Percentiles rank a stretch among this genome's conserved stretches.
Evolutionary conservation across 495 filamentous ascomycete genomes (phyloP).

Genomic region (Hyaloscypha bicolor): DNA sequence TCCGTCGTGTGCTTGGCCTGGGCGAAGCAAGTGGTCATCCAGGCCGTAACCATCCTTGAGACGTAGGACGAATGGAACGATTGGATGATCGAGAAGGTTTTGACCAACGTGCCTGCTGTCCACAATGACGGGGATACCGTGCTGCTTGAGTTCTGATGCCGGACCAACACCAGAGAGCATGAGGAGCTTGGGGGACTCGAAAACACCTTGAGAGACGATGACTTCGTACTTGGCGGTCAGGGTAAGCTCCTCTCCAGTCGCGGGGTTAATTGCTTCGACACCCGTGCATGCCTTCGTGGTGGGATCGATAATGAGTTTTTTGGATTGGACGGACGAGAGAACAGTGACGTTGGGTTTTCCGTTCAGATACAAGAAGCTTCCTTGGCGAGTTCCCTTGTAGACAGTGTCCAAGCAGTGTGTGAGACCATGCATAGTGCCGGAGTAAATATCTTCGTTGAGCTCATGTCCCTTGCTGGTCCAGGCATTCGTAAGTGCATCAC

Average conservation of each 20-base stretch:
- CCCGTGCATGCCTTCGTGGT: slow-evolving; percentile 35
- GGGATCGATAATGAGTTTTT: slow-evolving; percentile 55
- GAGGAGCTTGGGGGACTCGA: slow-evolving; percentile 25
- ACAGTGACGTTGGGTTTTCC: slow-evolving; percentile 60
- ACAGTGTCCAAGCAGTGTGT: slow-evolving; percentile 57
- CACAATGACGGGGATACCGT: slow-evolving; percentile 54
- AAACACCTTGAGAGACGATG: slow-evolving; percentile 25
- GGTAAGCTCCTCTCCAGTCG: slow-evolving; percentile 12
- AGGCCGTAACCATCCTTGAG: slow-evolving; percentile 57
- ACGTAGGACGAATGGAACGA: slow-evolving; percentile 51
- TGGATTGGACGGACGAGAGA: slow-evolving; percentile 48
- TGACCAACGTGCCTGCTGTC: slow-evolving; percentile 61
- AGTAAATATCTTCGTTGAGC: slow-evolving; percentile 57
- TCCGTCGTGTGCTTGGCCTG: slow-evolving; percentile 44
- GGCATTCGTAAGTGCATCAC: slow-evolving; percentile 55
- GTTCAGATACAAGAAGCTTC: slow-evolving; percentile 52
- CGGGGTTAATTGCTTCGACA: background rate
- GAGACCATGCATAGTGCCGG: slow-evolving; percentile 58
- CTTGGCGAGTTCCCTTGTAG: slow-evolving; percentile 58
- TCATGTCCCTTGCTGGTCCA: slow-evolving; percentile 57
- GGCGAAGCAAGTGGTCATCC: slow-evolving; percentile 55
- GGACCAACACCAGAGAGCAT: slow-evolving; percentile 30
- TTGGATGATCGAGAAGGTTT: slow-evolving; percentile 63
- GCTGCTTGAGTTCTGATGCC: slow-evolving; percentile 39
- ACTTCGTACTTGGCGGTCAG: slow-evolving; percentile 30